A percentile compares a stretch with the other conserved stretches of the same genome.
phyloP scores from a whole-genome alignment of 257 asterid species.

The Jasminum sambac region DNA sequence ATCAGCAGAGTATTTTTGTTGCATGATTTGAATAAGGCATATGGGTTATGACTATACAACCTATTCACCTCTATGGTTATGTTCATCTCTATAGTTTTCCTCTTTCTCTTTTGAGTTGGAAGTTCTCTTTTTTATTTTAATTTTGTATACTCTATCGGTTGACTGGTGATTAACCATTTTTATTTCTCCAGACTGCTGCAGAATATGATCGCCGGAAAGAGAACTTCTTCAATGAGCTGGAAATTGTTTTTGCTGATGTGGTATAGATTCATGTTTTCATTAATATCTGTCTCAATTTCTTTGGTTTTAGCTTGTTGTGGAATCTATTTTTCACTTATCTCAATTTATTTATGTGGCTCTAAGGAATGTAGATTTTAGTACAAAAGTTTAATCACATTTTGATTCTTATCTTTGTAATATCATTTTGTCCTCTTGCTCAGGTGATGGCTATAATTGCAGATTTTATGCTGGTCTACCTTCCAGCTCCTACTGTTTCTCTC shows the following conservation, averaged over 20 bases:
- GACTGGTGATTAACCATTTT: background rate
- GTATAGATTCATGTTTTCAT: conserved; percentile 32
- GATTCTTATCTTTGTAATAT: conserved; percentile 5
- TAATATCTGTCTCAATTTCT: background rate
- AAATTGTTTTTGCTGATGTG: conserved; percentile 64
- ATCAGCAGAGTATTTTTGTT: background rate
- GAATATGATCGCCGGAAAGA: conserved; percentile 64
- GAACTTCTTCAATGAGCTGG: conserved; percentile 64
- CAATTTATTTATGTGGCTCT: background rate
- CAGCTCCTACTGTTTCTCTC: conserved; percentile 61
- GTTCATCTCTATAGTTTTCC: background rate
- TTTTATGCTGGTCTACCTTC: conserved; percentile 63
- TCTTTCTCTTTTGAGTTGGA: background rate
- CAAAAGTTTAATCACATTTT: background rate
- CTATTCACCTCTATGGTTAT: background rate
- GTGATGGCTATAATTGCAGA: conserved; percentile 62
- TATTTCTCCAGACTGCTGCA: conserved; percentile 58
- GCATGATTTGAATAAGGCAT: background rate
- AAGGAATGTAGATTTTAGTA: background rate
- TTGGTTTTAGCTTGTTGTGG: background rate
- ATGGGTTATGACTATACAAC: background rate
- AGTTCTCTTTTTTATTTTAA: background rate
- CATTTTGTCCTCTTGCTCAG: conserved; percentile 22
- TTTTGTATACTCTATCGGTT: background rate
- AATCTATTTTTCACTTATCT: background rate